phyloP scores from a whole-genome alignment of 2,329 filamentous ascomycete genomes.

The Scedosporium minutisporum region DNA sequence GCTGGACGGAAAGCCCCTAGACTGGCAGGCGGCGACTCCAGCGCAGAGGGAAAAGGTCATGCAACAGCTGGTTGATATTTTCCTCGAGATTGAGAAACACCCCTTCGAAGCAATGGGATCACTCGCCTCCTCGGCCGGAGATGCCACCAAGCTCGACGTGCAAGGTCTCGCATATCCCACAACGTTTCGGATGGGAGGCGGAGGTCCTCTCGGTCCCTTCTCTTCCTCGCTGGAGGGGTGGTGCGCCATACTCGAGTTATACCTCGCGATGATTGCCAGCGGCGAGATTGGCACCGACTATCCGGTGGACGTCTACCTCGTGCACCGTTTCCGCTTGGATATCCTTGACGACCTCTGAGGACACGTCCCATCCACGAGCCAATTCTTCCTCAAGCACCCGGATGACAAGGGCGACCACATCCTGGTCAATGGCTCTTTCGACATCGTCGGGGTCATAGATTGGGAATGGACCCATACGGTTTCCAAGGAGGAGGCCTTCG shows the following conservation, averaged over 20 bases:
- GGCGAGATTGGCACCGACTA: conserved; percentile 14
- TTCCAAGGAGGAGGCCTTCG: conserved; percentile 17
- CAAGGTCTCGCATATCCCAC: conserved; percentile 13
- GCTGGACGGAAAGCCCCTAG: conserved; percentile 22
- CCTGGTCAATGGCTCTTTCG: conserved; percentile 26
- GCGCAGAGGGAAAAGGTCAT: conserved; percentile 20
- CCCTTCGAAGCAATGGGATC: conserved; percentile 19
- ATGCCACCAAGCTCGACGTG: neutral
- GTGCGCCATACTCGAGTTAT: conserved; percentile 10
- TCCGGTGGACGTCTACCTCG: conserved; percentile 14
- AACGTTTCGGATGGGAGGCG: conserved; percentile 7
- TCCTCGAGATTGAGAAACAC: conserved; percentile 21
- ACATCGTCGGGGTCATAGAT: conserved; percentile 33
- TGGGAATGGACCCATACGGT: conserved; percentile 28
- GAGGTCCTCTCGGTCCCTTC: conserved; percentile 14
- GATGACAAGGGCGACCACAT: conserved; percentile 37
- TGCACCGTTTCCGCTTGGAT: conserved; percentile 1
- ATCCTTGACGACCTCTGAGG: neutral
- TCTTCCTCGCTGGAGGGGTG: conserved; percentile 14
- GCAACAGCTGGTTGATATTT: conserved; percentile 21
- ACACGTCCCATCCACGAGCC: neutral
- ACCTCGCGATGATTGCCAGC: conserved; percentile 16
- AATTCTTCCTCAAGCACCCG: conserved; percentile 29
- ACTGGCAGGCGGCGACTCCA: conserved; percentile 20
- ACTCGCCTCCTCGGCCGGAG: conserved; percentile 8